Percentiles rank a stretch among this genome's conserved stretches.
These are phyloP conservation scores for Diaporthe longicolla DNA, from an alignment of 2,329 filamentous ascomycete species.

Conservation along the genomic window DNA sequence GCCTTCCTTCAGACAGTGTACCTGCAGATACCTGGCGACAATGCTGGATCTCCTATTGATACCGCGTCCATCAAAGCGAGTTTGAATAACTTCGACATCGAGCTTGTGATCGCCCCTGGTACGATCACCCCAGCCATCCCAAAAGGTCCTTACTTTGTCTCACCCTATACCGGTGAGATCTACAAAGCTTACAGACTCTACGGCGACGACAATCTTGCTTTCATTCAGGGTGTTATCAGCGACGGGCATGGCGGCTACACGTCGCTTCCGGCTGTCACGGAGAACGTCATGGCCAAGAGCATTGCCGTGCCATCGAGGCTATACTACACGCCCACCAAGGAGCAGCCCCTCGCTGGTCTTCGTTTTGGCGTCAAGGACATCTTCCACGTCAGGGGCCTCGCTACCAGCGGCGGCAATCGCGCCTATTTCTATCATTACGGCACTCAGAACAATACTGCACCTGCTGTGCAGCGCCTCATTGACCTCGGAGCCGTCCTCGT, in stretches of 20 bases:
- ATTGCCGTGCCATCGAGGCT: constrained; percentile 71
- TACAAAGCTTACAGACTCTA: constrained; percentile 55
- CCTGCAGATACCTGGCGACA: constrained; percentile 29
- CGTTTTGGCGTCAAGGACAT: constrained; percentile 76
- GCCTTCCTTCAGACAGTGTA: constrained; percentile 48
- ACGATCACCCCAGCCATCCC: constrained; percentile 27
- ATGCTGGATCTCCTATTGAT: neutral
- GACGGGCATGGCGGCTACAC: constrained; percentile 51
- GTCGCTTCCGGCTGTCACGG: constrained; percentile 50
- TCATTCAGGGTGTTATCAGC: constrained; percentile 51
- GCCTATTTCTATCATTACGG: constrained; percentile 71
- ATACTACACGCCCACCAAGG: constrained; percentile 66
- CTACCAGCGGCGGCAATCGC: constrained; percentile 68
- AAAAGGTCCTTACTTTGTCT: constrained; percentile 55
- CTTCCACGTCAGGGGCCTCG: constrained; percentile 63
- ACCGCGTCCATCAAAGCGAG: neutral
- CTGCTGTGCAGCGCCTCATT: constrained; percentile 69
- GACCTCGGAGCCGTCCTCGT: constrained; percentile 70
- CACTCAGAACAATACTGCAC: constrained; percentile 61
- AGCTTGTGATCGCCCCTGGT: constrained; percentile 9
- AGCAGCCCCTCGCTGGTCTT: constrained; percentile 72
- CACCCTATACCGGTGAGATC: constrained; percentile 50
- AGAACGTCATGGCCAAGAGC: constrained; percentile 49
- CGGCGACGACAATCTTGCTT: constrained; percentile 52
- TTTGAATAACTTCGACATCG: constrained; percentile 39